Evolutionary conservation across 768 basidiomycete genomes (phyloP).

Genomic region (Lactarius evosmus): DNA sequence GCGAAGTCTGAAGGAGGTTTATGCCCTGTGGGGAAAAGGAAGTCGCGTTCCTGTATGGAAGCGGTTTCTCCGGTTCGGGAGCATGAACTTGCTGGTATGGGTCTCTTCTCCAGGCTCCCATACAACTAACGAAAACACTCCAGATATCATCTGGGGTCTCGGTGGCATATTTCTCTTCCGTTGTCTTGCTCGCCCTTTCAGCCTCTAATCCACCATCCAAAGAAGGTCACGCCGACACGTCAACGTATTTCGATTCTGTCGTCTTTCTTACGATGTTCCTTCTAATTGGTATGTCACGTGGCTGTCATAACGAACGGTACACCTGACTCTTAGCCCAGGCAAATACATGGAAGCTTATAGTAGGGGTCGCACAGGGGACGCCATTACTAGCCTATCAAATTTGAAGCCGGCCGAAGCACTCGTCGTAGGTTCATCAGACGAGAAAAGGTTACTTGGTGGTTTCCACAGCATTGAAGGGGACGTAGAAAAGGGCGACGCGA

Average conservation of each 20-base stretch:
- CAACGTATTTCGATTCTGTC: constrained; percentile 79
- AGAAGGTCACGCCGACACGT: constrained; percentile 46
- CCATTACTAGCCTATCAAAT: constrained; percentile 62
- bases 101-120: constrained; percentile 13
- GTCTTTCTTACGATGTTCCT: constrained; percentile 82
- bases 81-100: constrained; percentile 78
- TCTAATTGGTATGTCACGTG: constrained; percentile 49
- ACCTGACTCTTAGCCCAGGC: constrained; percentile 38
- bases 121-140: neutral
- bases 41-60: constrained; percentile 51
- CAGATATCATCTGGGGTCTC: constrained; percentile 63
- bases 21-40: constrained; percentile 53
- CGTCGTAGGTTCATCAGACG: constrained; percentile 34
- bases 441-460: neutral
- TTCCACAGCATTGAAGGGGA: constrained; percentile 30
- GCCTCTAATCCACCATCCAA: constrained; percentile 41
- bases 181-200: constrained; percentile 63
- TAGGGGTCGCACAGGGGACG: constrained; percentile 68
- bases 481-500: constrained; percentile 39
- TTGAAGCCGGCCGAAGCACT: constrained; percentile 65
- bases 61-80: constrained; percentile 70
- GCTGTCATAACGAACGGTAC: neutral
- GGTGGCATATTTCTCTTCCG: constrained; percentile 73
- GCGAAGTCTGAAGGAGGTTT: constrained; percentile 53
- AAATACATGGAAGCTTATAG: constrained; percentile 63